phyloP scores from a whole-genome alignment of 140 eudicot species.

The Oenanthe javanica region DNA sequence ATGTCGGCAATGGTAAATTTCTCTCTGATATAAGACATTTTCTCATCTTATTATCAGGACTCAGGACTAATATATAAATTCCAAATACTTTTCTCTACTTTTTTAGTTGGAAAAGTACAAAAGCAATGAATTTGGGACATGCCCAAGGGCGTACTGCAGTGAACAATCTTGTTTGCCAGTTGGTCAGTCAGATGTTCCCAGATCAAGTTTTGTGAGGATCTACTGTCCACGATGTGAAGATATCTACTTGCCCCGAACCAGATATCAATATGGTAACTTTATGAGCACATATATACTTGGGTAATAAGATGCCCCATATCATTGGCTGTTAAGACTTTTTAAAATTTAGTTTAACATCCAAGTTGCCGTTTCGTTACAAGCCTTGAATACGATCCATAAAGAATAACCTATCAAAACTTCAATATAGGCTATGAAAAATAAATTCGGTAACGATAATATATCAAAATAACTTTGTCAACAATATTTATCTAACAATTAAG shows the following conservation, averaged over 20 bases:
- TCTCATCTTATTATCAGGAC: not conserved
- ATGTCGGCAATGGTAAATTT: constrained; percentile 28
- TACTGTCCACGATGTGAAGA: constrained; percentile 37
- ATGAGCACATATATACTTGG: not conserved
- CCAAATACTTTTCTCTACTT: not conserved
- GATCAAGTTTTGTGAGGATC: constrained; percentile 32
- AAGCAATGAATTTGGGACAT: constrained; percentile 34
- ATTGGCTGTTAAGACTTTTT: no score
- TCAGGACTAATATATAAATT: not conserved
- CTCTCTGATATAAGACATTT: not conserved
- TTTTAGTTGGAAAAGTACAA: constrained; percentile 31
- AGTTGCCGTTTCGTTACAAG: no score
- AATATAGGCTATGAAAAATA: no score
- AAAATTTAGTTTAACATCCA: no score
- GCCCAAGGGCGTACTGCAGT: constrained; percentile 33
- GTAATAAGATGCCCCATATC: not conserved
- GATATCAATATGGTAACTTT: constrained; percentile 32
- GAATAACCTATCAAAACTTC: no score
- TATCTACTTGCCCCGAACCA: constrained; percentile 25
- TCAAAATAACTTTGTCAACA: no score
- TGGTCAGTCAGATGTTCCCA: constrained; percentile 32
- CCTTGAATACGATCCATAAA: no score
- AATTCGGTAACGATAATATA: no score
- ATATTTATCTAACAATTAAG: no score
- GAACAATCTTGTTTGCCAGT: constrained; percentile 33